A percentile compares a stretch with the other conserved stretches of the same genome.
Conservation (phyloP, 1,139 yeast genomes). For the Lodderomyces metapsilosis region DNA sequence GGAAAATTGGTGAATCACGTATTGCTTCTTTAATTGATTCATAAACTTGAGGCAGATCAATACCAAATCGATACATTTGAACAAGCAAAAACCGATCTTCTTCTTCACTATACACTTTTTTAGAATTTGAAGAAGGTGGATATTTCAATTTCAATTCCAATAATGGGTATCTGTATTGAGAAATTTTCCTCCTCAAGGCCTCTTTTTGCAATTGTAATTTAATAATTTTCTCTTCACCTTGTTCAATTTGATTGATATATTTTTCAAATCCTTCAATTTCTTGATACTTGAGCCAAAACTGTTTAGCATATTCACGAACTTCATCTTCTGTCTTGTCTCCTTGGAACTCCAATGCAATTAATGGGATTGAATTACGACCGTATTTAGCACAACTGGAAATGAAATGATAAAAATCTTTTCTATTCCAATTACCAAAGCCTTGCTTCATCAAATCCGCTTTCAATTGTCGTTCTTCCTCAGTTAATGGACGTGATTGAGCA, state of each 20-base stretch:
- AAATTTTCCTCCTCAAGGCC: slow-evolving; percentile 60
- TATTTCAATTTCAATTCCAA: slow-evolving; percentile 59
- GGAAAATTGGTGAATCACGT: slow-evolving; percentile 59
- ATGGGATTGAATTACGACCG: slow-evolving; percentile 63
- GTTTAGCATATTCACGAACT: slow-evolving; percentile 61
- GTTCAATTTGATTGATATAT: slow-evolving; percentile 63
- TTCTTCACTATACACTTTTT: slow-evolving; percentile 64
- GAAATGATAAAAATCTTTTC: slow-evolving; percentile 70
- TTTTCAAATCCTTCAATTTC: slow-evolving; percentile 74
- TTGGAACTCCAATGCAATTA: slow-evolving; percentile 63
- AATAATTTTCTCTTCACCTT: slow-evolving; percentile 70
- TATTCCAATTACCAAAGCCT: slow-evolving; percentile 68
- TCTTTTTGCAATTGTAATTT: slow-evolving; percentile 63
- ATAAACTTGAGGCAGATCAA: slow-evolving; percentile 63
- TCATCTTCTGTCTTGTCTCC: slow-evolving; percentile 65
- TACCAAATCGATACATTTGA: slow-evolving; percentile 63
- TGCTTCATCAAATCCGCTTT: slow-evolving; percentile 54
- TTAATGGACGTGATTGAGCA: slow-evolving; percentile 61
- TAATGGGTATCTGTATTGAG: slow-evolving; percentile 61
- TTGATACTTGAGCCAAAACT: slow-evolving; percentile 64
- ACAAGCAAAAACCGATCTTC: slow-evolving; percentile 72
- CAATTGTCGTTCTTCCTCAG: slow-evolving; percentile 62
- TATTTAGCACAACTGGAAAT: slow-evolving; percentile 60
- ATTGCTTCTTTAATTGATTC: slow-evolving; percentile 64
- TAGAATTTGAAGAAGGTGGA: slow-evolving; percentile 59